Evolutionary conservation across 345 rosid species (phyloP).

Genomic region (Eucalyptus guilfoylei): DNA sequence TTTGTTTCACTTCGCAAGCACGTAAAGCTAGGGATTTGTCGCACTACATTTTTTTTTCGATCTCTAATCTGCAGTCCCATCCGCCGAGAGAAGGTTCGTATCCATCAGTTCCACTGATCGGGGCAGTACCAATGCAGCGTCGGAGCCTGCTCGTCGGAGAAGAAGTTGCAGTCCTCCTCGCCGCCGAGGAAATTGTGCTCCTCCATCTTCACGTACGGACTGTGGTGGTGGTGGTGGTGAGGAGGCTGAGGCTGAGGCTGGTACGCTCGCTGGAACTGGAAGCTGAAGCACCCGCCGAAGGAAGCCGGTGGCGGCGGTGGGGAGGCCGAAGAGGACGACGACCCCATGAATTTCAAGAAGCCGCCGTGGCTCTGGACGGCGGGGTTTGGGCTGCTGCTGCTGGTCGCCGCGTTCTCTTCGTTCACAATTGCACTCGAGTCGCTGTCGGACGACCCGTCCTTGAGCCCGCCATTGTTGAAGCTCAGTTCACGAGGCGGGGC

Average conservation of each 20-base stretch:
- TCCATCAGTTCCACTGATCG: conserved; percentile 42
- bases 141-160: conserved; percentile 85
- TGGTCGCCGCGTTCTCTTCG: conserved; percentile 33
- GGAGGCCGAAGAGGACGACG: neutral
- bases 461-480: conserved; percentile 3
- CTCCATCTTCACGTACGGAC: conserved; percentile 72
- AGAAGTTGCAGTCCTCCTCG: conserved; percentile 72
- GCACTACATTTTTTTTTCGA: neutral
- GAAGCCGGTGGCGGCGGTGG: conserved; percentile 15
- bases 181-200: conserved; percentile 68
- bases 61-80: neutral
- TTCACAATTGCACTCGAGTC: conserved; percentile 81
- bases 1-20: neutral
- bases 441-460: conserved; percentile 83
- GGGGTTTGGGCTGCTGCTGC: conserved; percentile 41
- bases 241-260: neutral
- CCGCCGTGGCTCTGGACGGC: neutral
- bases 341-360: neutral
- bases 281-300: neutral
- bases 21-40: neutral
- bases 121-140: conserved; percentile 67
- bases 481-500: neutral
- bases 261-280: conserved; percentile 10
- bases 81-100: neutral
- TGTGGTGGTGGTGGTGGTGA: conserved; percentile 5